Evolutionary conservation across 2,329 filamentous ascomycete species (phyloP).

Genomic region (Coniochaeta prunicola): DNA sequence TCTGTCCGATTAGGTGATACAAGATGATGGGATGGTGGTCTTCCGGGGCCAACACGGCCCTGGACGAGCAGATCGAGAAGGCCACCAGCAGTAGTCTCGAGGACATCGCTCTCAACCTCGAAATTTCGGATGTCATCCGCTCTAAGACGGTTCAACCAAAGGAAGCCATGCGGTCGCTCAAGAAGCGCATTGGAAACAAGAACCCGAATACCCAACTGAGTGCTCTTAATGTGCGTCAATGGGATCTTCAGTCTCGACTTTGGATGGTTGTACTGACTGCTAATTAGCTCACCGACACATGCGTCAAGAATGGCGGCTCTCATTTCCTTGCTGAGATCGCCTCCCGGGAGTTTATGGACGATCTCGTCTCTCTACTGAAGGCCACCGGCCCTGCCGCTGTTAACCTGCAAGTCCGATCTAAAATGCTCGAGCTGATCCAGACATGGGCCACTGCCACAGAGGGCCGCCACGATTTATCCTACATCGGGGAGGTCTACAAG

Average conservation of each 20-base stretch:
- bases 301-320: constrained; percentile 93
- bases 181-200: constrained; percentile 90
- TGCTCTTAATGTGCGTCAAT: constrained; percentile 69
- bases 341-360: constrained; percentile 97
- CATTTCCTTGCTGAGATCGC: constrained; percentile 96
- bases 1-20: constrained; percentile 8
- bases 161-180: constrained; percentile 95
- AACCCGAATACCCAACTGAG: constrained; percentile 96
- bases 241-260: neutral
- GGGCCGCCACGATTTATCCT: constrained; percentile 71
- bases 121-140: constrained; percentile 95
- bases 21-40: constrained; percentile 94
- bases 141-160: constrained; percentile 97
- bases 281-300: constrained; percentile 81
- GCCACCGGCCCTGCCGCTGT: constrained; percentile 66
- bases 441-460: constrained; percentile 88
- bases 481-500: constrained; percentile 83
- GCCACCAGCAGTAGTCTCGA: constrained; percentile 95
- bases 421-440: constrained; percentile 91
- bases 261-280: constrained; percentile 6
- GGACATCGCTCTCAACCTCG: constrained; percentile 93
- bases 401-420: constrained; percentile 78
- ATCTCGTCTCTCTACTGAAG: constrained; percentile 82
- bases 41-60: constrained; percentile 76
- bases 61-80: constrained; percentile 95